A percentile compares a stretch with the other conserved stretches of the same genome.
Conservation (phyloP, 768 basidiomycete species). For the Russula virescens region DNA sequence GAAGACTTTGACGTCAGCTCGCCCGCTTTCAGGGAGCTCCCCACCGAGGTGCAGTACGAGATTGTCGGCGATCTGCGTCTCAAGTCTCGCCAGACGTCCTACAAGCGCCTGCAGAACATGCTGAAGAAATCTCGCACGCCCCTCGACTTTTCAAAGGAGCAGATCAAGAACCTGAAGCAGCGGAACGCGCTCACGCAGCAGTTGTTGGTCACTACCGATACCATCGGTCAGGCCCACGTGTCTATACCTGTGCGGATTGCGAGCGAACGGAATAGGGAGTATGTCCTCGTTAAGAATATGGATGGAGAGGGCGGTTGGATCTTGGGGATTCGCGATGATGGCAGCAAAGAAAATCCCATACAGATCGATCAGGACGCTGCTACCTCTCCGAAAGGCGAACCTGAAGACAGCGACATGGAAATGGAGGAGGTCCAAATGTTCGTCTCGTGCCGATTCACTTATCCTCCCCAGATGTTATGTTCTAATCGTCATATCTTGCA, state of each 20-base stretch:
- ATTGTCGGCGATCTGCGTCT: conserved; percentile 93
- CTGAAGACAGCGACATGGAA: conserved; percentile 42
- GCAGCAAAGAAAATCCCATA: conserved; percentile 81
- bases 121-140: conserved; percentile 70
- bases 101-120: conserved; percentile 90
- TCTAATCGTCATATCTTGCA: conserved; percentile 16
- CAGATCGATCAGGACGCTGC: conserved; percentile 66
- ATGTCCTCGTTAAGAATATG: conserved; percentile 91
- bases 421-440: conserved; percentile 83
- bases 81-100: conserved; percentile 91
- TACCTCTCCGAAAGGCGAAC: conserved; percentile 27
- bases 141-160: conserved; percentile 93
- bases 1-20: conserved; percentile 93
- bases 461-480: neutral
- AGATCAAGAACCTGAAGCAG: conserved; percentile 85
- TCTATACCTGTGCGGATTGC: conserved; percentile 92
- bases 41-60: conserved; percentile 96
- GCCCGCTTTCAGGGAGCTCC: conserved; percentile 83
- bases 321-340: conserved; percentile 83
- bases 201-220: conserved; percentile 85
- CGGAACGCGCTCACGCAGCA: conserved; percentile 91
- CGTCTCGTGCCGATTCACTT: conserved; percentile 28
- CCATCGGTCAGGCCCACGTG: conserved; percentile 83
- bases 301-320: conserved; percentile 89
- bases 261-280: conserved; percentile 90